Percentiles rank a stretch among this genome's conserved stretches.
phyloP scores from a whole-genome alignment of 2,329 filamentous ascomycete genomes.

The Dichotomopilus funicola region DNA sequence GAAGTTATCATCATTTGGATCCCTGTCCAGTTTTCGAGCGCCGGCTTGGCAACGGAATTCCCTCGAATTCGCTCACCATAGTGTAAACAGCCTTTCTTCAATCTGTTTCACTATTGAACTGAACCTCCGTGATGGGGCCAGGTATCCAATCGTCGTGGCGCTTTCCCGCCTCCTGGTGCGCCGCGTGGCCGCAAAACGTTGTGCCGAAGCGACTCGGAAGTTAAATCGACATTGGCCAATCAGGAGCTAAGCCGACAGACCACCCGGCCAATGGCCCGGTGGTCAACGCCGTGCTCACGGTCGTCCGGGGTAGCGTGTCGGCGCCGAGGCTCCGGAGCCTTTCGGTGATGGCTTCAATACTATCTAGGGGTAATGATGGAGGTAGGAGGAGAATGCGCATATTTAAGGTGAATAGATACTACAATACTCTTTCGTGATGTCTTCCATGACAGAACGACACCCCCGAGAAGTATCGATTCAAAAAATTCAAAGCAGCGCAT shows the following conservation, averaged over 20 bases:
- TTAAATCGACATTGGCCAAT: conserved; percentile 25
- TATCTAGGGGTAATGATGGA: background rate
- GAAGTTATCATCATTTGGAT: too few relatives aligned
- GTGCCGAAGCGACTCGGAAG: conserved; percentile 27
- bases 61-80: too few relatives aligned
- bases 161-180: background rate
- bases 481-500: too few relatives aligned
- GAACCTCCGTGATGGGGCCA: too few relatives aligned
- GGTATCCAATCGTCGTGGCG: background rate
- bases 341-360: background rate
- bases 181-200: background rate
- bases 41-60: too few relatives aligned
- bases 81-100: too few relatives aligned
- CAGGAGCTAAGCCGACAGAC: conserved; percentile 10
- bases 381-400: background rate
- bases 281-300: conserved; percentile 5
- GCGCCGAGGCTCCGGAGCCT: background rate
- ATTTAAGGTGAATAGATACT: too few relatives aligned
- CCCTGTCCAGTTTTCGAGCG: too few relatives aligned
- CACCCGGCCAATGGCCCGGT: background rate
- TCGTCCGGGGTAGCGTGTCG: background rate
- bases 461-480: too few relatives aligned
- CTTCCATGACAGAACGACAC: too few relatives aligned
- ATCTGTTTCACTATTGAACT: too few relatives aligned
- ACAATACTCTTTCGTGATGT: too few relatives aligned